Evolutionary conservation across 2,329 filamentous ascomycete species (phyloP).

Genomic region (Pestalotiopsis sp.): DNA sequence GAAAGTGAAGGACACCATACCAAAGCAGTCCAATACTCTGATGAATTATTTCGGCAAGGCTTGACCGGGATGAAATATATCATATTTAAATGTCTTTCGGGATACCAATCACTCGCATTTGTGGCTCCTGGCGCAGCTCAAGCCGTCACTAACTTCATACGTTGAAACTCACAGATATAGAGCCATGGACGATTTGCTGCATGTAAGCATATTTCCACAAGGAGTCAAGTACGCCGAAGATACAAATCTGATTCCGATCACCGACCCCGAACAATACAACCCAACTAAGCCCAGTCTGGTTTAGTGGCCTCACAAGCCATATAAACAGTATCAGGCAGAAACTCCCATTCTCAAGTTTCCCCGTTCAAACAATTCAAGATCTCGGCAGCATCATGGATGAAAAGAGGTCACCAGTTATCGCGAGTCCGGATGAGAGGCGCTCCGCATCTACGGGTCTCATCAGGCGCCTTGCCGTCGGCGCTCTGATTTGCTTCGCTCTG

Average conservation of each 20-base stretch:
- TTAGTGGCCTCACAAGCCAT: not conserved
- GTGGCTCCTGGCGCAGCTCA: too few relatives aligned
- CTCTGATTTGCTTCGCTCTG: slow-evolving; percentile 3
- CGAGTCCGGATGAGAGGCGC: too few relatives aligned
- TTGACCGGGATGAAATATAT: not conserved
- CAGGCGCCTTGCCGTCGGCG: not conserved
- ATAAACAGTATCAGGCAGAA: not conserved
- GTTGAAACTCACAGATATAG: too few relatives aligned
- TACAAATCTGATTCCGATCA: not conserved
- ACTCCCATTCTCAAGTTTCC: not conserved
- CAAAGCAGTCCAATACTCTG: slow-evolving; percentile 43
- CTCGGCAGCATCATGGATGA: not conserved
- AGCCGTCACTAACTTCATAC: too few relatives aligned
- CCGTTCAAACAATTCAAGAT: not conserved
- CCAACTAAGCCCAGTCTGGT: not conserved
- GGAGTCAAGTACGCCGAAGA: not conserved
- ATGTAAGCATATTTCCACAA: not conserved
- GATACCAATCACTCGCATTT: not conserved
- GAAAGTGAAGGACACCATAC: slow-evolving; percentile 30
- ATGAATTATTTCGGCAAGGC: slow-evolving; percentile 55
- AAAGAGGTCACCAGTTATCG: not conserved
- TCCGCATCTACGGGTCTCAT: not conserved
- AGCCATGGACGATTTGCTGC: too few relatives aligned
- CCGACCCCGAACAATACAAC: not conserved
- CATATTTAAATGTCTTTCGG: not conserved